Base-by-base conservation (phyloP, 164 flowering plant species). In the Platanus orientalis region DNA sequence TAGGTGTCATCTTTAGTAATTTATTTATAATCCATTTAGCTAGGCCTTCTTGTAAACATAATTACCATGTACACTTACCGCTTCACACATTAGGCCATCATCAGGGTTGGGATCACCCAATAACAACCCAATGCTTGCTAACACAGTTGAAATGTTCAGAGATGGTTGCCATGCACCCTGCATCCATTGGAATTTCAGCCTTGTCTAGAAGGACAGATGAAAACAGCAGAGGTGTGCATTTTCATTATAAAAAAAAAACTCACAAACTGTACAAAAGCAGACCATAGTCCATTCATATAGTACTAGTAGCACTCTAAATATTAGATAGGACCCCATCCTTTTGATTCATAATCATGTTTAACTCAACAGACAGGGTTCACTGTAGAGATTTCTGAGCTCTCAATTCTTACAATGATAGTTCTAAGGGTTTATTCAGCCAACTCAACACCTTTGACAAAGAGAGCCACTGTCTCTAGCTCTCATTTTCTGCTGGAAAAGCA, bases 91-190 rank as follows among this genome's bases (percentile, higher is more conserved):
- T 25, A 92, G 73, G 42, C 97, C 97, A 78, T 92, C 97, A 68
- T 89, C 97, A 28, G 97, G 97, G 67, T 92, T 92, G 59, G 94
- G 97, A 61, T 92, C 97, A 73, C 86, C 83, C 54, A 91, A 75
- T 64, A 92, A 66, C 74, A 89, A 76, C 36, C 94, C 86, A 59
- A 92, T 87, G 78, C 94, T 92, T 59, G 85, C 85, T 52, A 92
- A 62, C 57, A 89, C 85, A 6, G 92, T 84, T 45, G 92, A 89
- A 65, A 92, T 85, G 72, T 91, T 92, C 72, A 92, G 61, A 57
- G 97, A 92, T 55, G 97, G 97, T 64, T 87, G 92, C 97, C 97
- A 91, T 47, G 94, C 87, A 57, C 97, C 96, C 97, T 91, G 87
- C 61, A 53, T 39, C 9, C 13, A 56, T 39, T 50, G 30, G 13